Evolutionary conservation across 192 early-diverging fungal genomes (phyloP), one percentile per base, ranked within the genome.

Genomic region (Polychytrium aggregatum): DNA sequence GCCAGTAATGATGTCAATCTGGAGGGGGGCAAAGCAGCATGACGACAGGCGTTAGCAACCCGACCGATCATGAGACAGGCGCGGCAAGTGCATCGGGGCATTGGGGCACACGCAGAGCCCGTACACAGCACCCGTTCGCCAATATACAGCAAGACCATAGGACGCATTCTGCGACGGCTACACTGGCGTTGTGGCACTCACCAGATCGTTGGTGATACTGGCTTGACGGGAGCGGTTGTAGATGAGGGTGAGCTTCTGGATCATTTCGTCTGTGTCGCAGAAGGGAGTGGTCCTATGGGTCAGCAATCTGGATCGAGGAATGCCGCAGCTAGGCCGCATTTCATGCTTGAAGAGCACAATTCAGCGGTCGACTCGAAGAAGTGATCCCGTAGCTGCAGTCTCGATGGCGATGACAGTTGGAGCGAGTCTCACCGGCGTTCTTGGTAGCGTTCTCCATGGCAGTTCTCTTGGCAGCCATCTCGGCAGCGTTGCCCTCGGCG

Each of bases 391-490:
- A n/a, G n/a, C n/a, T n/a, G n/a, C n/a, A n/a, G n/a, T n/a, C n/a
- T n/a, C n/a, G n/a, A n/a, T n/a, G n/a, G n/a, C n/a, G n/a, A n/a
- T n/a, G n/a, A n/a, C n/a, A n/a, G n/a, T n/a, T n/a, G n/a, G n/a
- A n/a, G n/a, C n/a, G n/a, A n/a, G n/a, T n/a, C n/a, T n/a, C 24
- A 64, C 84, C 86, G 48, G 92, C 95, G 74, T 98, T 98, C 82
- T 97, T 92, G 70, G 92, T 97, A 31, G 95, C 92, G 68, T 98
- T 98, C 80, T 98, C 95, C 95, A 97, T 98, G 56, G 95, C 95
- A 56, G 86, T 84, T 52, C 92, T 84, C 81, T 88, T 90, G 52
- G 95, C 87, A 46, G 85, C 81, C 83, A 95, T 85, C 65, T 98
- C 95, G 24, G 89, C 75, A 37, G 91, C 90, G 60, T 95, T 88